A percentile compares a stretch with the other conserved stretches of the same genome.
These are phyloP conservation scores for Hansenula lynferdii DNA, from an alignment of 1,139 yeast genomes.

Conservation along the genomic window DNA sequence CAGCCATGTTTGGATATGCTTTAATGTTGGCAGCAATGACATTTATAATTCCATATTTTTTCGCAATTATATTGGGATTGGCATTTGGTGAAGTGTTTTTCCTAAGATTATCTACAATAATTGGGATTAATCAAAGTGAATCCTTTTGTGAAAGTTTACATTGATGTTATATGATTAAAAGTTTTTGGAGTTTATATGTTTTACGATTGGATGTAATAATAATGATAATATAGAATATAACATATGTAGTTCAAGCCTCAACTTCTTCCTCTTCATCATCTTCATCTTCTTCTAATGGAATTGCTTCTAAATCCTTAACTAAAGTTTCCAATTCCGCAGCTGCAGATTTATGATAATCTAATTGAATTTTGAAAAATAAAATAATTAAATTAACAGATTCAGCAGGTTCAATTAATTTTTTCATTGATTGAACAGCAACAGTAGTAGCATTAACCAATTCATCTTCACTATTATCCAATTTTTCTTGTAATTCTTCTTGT, in stretches of 20 bases:
- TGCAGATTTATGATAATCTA: slow-evolving; percentile 58
- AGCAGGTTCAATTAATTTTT: slow-evolving; percentile 61
- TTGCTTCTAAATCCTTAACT: slow-evolving; percentile 34
- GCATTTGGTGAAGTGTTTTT: slow-evolving; percentile 65
- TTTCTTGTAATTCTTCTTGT: slow-evolving; percentile 18
- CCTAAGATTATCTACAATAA: slow-evolving; percentile 44
- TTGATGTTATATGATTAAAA: not conserved
- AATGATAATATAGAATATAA: not conserved
- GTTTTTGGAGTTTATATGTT: not conserved
- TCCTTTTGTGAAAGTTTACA: slow-evolving; percentile 8
- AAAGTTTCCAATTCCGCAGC: slow-evolving; percentile 37
- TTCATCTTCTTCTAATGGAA: slow-evolving; percentile 35
- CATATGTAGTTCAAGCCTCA: not conserved
- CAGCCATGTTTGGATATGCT: slow-evolving; percentile 63
- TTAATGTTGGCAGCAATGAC: slow-evolving; percentile 80
- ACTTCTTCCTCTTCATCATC: slow-evolving; percentile 24
- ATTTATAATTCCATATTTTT: slow-evolving; percentile 58
- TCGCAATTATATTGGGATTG: slow-evolving; percentile 66
- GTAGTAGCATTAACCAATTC: slow-evolving; percentile 75
- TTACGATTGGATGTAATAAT: too few species aligned
- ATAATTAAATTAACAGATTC: slow-evolving; percentile 59
- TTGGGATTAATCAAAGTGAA: slow-evolving; percentile 26
- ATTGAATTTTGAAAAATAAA: slow-evolving; percentile 60
- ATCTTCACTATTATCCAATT: slow-evolving; percentile 63
- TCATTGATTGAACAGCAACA: slow-evolving; percentile 73